Conservation (phyloP, 129 eudicot genomes). For the Lactuca saligna region DNA sequence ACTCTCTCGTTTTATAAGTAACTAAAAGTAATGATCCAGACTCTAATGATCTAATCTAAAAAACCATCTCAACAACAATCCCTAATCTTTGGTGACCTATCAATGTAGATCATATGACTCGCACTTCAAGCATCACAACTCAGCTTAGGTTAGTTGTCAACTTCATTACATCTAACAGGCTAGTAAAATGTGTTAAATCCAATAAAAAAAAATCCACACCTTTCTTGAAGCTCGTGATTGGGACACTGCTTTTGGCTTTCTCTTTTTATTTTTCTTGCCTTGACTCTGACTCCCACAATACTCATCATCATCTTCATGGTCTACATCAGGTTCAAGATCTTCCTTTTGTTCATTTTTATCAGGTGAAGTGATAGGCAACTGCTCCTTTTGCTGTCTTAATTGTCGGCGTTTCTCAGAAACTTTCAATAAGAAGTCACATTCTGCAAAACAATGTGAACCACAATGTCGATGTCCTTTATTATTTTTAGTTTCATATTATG, state of each 20-base stretch:
- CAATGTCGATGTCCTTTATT: not conserved
- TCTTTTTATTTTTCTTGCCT: conserved; percentile 30
- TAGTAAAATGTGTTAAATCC: not conserved
- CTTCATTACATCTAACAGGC: not conserved
- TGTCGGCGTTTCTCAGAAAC: not conserved
- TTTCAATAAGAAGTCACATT: not conserved
- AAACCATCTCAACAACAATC: conserved; percentile 18
- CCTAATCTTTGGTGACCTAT: not conserved
- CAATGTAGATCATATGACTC: not conserved
- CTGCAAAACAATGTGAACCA: not conserved
- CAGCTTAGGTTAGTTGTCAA: not conserved
- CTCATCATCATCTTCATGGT: conserved; percentile 42
- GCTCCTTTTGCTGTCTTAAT: not conserved
- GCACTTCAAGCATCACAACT: not conserved
- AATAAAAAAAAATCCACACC: conserved; percentile 28
- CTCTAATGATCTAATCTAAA: conserved; percentile 1
- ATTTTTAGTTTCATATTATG: conserved; percentile 12
- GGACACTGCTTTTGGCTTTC: conserved; percentile 38
- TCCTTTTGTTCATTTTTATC: not conserved
- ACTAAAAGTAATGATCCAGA: not conserved
- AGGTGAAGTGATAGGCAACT: not conserved
- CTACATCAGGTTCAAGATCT: conserved; percentile 36
- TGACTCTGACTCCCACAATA: conserved; percentile 30
- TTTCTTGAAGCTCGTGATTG: conserved; percentile 46
- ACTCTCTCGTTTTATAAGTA: not conserved